These are phyloP conservation scores for Fraxinus latifolia DNA, from an alignment of 305 asterid species.

Conservation along the genomic window DNA sequence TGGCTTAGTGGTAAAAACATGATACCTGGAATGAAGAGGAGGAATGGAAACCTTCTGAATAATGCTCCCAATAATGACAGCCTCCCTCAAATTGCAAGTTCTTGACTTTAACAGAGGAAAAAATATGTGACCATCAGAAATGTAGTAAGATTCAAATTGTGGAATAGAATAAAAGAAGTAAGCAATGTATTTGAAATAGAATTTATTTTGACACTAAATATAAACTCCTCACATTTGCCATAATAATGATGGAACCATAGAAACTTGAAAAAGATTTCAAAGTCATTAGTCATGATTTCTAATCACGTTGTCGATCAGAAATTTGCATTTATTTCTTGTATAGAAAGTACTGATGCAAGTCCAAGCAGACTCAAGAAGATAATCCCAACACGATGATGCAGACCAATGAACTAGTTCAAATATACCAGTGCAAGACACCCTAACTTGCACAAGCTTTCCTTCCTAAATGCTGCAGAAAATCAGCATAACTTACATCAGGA, in stretches of 20 bases:
- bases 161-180: not conserved
- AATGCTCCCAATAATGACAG: slow-evolving; percentile 72
- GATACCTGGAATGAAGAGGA: slow-evolving; percentile 78
- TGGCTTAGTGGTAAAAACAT: not conserved
- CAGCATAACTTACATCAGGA: not conserved
- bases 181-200: not conserved
- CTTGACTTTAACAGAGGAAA: slow-evolving; percentile 45
- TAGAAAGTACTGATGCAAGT: not conserved
- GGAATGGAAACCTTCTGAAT: slow-evolving; percentile 74
- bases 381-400: not conserved
- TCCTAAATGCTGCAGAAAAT: not conserved
- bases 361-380: not conserved
- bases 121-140: not conserved
- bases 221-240: not conserved
- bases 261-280: not conserved
- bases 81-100: slow-evolving; percentile 76
- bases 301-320: not conserved
- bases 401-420: not conserved
- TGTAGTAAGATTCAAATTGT: not conserved
- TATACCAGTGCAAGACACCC: not conserved
- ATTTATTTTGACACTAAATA: not conserved
- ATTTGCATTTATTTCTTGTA: not conserved
- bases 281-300: not conserved
- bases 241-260: not conserved
- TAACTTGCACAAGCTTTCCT: not conserved